Percentiles rank a stretch among this genome's conserved stretches.
Evolutionary conservation across 2,329 filamentous ascomycete species (phyloP).

Genomic region (Sphaerulina musiva): DNA sequence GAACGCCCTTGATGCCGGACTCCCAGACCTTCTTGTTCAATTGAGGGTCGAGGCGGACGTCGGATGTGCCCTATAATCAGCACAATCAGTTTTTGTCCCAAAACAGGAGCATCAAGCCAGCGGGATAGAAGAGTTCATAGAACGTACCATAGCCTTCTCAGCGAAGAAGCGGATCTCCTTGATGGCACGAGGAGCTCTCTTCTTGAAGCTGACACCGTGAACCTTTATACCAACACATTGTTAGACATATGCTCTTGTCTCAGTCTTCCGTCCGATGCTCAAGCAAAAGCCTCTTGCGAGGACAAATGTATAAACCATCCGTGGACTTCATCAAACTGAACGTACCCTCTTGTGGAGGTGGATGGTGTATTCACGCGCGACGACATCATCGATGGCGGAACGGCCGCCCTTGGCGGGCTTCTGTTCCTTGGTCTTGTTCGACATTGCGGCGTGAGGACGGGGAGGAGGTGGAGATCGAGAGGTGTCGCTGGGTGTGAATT

Average conservation of each 20-base stretch:
- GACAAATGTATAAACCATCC: constrained; percentile 39
- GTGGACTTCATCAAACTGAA: constrained; percentile 69
- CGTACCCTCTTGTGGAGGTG: constrained; percentile 99
- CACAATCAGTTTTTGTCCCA: too few relatives aligned
- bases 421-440: constrained; percentile 48
- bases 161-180: constrained; percentile 99
- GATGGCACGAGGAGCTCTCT: constrained; percentile 95
- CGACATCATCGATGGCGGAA: constrained; percentile 97
- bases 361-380: constrained; percentile 99
- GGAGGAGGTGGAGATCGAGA: constrained; percentile 8
- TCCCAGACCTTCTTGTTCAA: constrained; percentile 99
- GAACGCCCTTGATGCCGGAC: constrained; percentile 95
- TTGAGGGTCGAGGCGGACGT: constrained; percentile 96
- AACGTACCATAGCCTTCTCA: constrained; percentile 86
- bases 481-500: constrained; percentile 11
- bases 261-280: constrained; percentile 62
- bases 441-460: constrained; percentile 33
- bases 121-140: background rate
- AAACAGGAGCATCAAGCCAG: too few relatives aligned
- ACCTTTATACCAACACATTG: constrained; percentile 54
- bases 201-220: constrained; percentile 98
- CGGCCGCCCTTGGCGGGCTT: constrained; percentile 70
- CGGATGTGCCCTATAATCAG: constrained; percentile 70
- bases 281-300: background rate
- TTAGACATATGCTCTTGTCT: constrained; percentile 38